A percentile compares a stretch with the other conserved stretches of the same genome.
phyloP scores from a whole-genome alignment of 1,284 basidiomycete species.

The Fomitopsis schrenkii region DNA sequence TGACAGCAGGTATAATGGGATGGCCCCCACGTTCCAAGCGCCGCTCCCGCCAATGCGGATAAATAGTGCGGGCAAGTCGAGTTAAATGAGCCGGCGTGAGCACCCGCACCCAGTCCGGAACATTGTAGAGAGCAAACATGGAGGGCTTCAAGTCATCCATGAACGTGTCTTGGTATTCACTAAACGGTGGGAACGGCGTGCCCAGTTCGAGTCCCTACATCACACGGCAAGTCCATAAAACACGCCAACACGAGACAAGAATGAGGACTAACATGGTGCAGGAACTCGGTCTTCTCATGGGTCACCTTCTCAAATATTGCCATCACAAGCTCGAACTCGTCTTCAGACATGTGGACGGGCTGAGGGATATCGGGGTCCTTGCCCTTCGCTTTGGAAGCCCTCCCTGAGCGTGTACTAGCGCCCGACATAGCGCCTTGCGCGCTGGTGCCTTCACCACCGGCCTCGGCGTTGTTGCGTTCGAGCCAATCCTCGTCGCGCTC shows the following conservation, averaged over 20 bases:
- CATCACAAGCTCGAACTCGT: slow-evolving; percentile 95
- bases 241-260: neutral
- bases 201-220: slow-evolving; percentile 57
- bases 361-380: slow-evolving; percentile 68
- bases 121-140: slow-evolving; percentile 24
- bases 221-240: neutral
- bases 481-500: slow-evolving; percentile 97
- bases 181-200: slow-evolving; percentile 72
- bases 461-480: slow-evolving; percentile 86
- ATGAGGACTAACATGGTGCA: slow-evolving; percentile 73
- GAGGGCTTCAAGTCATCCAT: slow-evolving; percentile 16
- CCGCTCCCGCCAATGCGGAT: slow-evolving; percentile 30
- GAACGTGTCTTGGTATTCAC: slow-evolving; percentile 43
- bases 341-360: slow-evolving; percentile 72
- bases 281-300: slow-evolving; percentile 86
- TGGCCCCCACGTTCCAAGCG: slow-evolving; percentile 27
- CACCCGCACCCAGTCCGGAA: slow-evolving; percentile 27
- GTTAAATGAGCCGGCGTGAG: slow-evolving; percentile 21
- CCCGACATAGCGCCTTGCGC: slow-evolving; percentile 63
- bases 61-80: slow-evolving; percentile 22
- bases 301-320: slow-evolving; percentile 91
- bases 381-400: slow-evolving; percentile 73
- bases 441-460: slow-evolving; percentile 81
- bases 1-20: slow-evolving; percentile 29
- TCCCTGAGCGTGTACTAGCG: slow-evolving; percentile 47